Percentiles rank a stretch among this genome's conserved stretches.
Conservation (phyloP, 2,329 filamentous ascomycete genomes). For the Shiraia bambusicola region DNA sequence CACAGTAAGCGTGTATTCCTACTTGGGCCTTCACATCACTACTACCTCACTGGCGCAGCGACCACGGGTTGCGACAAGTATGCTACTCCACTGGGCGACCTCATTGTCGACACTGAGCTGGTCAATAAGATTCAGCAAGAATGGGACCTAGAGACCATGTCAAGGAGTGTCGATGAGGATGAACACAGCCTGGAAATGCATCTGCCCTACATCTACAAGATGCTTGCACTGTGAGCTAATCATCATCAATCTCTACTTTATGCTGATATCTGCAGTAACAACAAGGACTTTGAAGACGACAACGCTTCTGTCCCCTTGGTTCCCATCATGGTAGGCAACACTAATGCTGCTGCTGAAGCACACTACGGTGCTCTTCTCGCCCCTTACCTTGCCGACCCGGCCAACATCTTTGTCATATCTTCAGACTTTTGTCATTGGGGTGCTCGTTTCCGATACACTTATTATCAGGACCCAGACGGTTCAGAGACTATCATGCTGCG, state of each 20-base stretch:
- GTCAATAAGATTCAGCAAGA: constrained; percentile 48
- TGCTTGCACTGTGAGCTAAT: constrained; percentile 54
- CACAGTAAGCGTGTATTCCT: constrained; percentile 81
- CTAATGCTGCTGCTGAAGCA: constrained; percentile 65
- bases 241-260: constrained; percentile 9
- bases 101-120: constrained; percentile 63
- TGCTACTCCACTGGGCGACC: constrained; percentile 71
- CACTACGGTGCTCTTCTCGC: constrained; percentile 70
- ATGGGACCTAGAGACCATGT: constrained; percentile 55
- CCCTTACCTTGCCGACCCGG: constrained; percentile 56
- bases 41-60: constrained; percentile 75
- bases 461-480: constrained; percentile 63
- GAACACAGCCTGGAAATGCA: constrained; percentile 99
- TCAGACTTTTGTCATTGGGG: constrained; percentile 99
- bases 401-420: constrained; percentile 82
- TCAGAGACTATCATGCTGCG: constrained; percentile 33
- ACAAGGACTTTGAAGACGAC: constrained; percentile 32
- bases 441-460: constrained; percentile 75
- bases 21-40: constrained; percentile 88
- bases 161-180: constrained; percentile 65
- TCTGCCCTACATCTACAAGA: constrained; percentile 86
- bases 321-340: constrained; percentile 83
- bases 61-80: constrained; percentile 72
- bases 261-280: constrained; percentile 24
- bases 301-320: constrained; percentile 71